Percentiles rank a stretch among this genome's conserved stretches.
These are phyloP conservation scores for Fusarium mexicanum DNA, from an alignment of 2,329 filamentous ascomycete genomes.

Conservation along the genomic window DNA sequence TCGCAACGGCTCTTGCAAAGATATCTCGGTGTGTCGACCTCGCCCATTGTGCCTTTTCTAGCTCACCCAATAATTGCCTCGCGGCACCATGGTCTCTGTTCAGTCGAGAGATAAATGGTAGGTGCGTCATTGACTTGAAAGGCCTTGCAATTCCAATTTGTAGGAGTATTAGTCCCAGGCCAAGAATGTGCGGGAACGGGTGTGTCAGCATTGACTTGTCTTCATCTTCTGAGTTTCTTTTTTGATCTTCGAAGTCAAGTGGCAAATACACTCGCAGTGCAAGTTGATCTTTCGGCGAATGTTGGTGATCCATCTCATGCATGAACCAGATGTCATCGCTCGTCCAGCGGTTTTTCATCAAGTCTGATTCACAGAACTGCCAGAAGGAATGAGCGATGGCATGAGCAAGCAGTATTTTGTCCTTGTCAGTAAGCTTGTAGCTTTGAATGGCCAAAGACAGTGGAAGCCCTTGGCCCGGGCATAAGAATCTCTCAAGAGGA, in stretches of 20 bases:
- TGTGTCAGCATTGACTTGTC: not conserved
- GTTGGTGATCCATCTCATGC: not conserved
- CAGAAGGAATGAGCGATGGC: not conserved
- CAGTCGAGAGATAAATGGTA: rapidly evolving
- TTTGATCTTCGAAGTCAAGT: rapidly evolving
- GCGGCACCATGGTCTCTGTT: not conserved
- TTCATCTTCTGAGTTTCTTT: rapidly evolving
- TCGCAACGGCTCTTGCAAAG: not conserved
- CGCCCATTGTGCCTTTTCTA: not conserved
- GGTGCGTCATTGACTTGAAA: rapidly evolving
- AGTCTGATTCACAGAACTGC: not conserved
- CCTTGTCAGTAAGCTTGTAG: not conserved
- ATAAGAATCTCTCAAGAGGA: not conserved
- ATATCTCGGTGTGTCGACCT: not conserved
- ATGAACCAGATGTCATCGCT: not conserved
- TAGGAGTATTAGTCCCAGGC: not conserved
- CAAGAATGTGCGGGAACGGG: not conserved
- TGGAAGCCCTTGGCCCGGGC: not conserved
- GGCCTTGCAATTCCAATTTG: not conserved
- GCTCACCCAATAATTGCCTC: rapidly evolving
- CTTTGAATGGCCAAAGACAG: rapidly evolving
- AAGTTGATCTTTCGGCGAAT: rapidly evolving
- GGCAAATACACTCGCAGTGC: not conserved
- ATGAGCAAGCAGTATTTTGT: not conserved
- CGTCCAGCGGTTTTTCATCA: rapidly evolving